phyloP scores from a whole-genome alignment of 331 rosid genomes.

The Rosa hybrid region DNA sequence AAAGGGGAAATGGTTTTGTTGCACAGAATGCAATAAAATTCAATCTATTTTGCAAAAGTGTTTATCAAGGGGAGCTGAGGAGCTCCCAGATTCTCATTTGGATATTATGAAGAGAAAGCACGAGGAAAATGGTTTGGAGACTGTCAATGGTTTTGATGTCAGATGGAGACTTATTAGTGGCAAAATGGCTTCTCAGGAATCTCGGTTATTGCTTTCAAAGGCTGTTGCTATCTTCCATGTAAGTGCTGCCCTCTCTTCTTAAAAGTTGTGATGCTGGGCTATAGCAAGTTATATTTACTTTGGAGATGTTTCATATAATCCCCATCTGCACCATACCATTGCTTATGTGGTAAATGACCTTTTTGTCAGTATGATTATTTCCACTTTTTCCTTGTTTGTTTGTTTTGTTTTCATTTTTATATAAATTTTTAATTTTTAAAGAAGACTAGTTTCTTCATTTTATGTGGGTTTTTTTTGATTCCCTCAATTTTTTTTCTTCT shows the following conservation, averaged over 20 bases:
- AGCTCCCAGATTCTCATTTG: conserved; percentile 68
- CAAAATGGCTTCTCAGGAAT: conserved; percentile 79
- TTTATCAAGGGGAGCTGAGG: conserved; percentile 58
- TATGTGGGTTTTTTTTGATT: too few relatives aligned
- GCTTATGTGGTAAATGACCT: background rate
- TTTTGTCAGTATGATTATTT: background rate
- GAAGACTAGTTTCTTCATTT: too few relatives aligned
- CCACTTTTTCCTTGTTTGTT: background rate
- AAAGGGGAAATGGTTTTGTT: conserved; percentile 90
- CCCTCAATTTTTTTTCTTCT: too few relatives aligned
- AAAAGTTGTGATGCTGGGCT: background rate
- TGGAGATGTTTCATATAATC: background rate
- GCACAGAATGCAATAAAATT: conserved; percentile 68
- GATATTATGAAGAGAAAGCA: conserved; percentile 59
- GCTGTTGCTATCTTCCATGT: conserved; percentile 93
- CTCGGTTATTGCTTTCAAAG: conserved; percentile 73
- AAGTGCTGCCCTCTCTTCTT: conserved; percentile 25
- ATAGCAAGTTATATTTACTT: background rate
- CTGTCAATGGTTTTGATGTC: conserved; percentile 50
- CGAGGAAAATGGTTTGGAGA: conserved; percentile 51
- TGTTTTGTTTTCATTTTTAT: background rate
- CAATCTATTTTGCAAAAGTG: conserved; percentile 72
- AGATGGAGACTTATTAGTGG: conserved; percentile 88
- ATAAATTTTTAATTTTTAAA: too few relatives aligned
- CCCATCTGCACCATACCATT: background rate